These are phyloP conservation scores for Cladophialophora carrionii DNA, from an alignment of 2,329 filamentous ascomycete genomes.

Conservation along the genomic window DNA sequence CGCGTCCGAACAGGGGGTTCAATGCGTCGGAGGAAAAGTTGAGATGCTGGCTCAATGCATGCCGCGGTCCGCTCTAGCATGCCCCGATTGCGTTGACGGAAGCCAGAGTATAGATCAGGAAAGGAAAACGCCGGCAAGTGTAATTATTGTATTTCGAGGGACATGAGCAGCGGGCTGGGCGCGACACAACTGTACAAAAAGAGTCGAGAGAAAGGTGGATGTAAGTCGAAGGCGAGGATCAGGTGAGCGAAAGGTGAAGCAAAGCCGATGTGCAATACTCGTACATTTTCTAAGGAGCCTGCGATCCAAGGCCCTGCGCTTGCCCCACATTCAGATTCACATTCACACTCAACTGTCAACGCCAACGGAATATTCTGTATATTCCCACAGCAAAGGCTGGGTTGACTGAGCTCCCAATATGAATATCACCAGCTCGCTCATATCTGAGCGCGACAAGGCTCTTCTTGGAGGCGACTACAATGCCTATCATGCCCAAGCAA, in stretches of 20 bases:
- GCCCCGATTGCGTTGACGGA: conserved; percentile 40
- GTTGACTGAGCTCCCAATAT: conserved; percentile 53
- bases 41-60: conserved; percentile 55
- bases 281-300: conserved; percentile 2
- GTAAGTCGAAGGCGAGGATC: conserved; percentile 2
- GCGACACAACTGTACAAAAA: background rate
- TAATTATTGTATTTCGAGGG: background rate
- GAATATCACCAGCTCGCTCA: conserved; percentile 87
- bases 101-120: background rate
- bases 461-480: conserved; percentile 87
- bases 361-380: background rate
- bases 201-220: background rate
- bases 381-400: background rate
- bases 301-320: background rate
- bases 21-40: conserved; percentile 50
- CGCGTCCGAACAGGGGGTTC: conserved; percentile 46
- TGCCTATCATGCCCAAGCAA: conserved; percentile 78
- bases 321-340: conserved; percentile 7
- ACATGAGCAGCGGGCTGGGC: background rate
- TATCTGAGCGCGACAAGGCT: conserved; percentile 77
- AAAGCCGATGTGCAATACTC: background rate
- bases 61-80: conserved; percentile 58
- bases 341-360: background rate
- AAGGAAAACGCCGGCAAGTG: background rate
- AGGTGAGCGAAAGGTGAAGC: conserved; percentile 15